These are phyloP conservation scores for Phytopythium chamaehyphon DNA, from an alignment of 352 stramenopile genomes.

Conservation along the genomic window DNA sequence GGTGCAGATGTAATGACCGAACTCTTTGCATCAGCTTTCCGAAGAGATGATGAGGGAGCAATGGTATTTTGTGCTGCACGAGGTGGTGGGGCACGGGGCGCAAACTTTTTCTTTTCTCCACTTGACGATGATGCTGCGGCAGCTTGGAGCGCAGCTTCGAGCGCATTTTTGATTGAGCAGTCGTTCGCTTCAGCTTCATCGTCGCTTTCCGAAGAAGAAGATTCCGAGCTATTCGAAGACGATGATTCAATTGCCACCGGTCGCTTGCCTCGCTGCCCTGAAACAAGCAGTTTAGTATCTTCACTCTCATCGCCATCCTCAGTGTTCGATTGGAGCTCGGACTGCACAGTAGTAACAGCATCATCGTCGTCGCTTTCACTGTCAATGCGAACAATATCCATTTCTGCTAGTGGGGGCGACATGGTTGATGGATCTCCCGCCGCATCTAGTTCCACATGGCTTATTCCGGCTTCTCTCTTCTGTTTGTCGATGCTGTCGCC, in stretches of 20 bases:
- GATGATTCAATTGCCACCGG: slow-evolving; percentile 12
- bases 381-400: slow-evolving; percentile 1
- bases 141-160: slow-evolving; percentile 57
- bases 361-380: slow-evolving; percentile 17
- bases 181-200: slow-evolving; percentile 28
- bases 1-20: background rate
- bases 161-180: slow-evolving; percentile 22
- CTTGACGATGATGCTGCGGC: slow-evolving; percentile 7
- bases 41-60: slow-evolving; percentile 1
- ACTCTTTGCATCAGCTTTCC: slow-evolving; percentile 11
- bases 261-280: slow-evolving; percentile 11
- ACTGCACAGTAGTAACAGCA: background rate
- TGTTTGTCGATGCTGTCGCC: slow-evolving; percentile 2
- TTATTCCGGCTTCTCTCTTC: background rate
- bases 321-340: background rate
- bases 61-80: background rate
- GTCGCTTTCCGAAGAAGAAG: slow-evolving; percentile 31
- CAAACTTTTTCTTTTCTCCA: slow-evolving; percentile 3
- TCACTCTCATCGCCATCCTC: slow-evolving; percentile 15
- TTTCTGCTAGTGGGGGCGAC: background rate
- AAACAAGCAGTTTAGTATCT: slow-evolving; percentile 2
- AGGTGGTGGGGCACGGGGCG: background rate
- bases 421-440: background rate
- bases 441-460: background rate
- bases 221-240: slow-evolving; percentile 10